phyloP scores from a whole-genome alignment of 164 flowering plant species.

The Magnolia kwangsiensis region DNA sequence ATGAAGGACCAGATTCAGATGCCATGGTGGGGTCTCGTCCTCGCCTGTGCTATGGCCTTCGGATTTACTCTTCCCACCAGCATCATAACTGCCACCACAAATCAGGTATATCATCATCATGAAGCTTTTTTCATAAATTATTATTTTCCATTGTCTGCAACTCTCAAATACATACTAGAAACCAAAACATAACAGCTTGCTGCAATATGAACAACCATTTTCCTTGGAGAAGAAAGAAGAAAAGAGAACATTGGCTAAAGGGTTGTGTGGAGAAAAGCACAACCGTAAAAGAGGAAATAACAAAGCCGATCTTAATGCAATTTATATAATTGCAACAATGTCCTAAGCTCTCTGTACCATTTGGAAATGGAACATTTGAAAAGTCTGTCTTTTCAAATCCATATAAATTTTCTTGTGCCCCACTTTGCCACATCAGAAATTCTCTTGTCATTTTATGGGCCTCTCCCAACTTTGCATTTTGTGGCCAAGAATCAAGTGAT shows the following conservation, averaged over 20 bases:
- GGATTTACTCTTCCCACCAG: constrained; percentile 72
- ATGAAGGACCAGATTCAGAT: constrained; percentile 63
- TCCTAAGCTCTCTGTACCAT: too few relatives aligned
- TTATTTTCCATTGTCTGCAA: neutral
- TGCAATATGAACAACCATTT: neutral
- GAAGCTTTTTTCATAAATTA: neutral
- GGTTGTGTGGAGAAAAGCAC: neutral
- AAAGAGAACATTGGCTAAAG: neutral
- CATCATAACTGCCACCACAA: constrained; percentile 85
- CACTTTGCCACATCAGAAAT: too few relatives aligned
- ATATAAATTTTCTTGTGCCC: too few relatives aligned
- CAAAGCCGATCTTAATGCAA: too few relatives aligned
- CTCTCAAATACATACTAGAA: neutral
- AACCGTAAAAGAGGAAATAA: too few relatives aligned
- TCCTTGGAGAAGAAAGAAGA: neutral
- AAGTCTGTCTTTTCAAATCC: too few relatives aligned
- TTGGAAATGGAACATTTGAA: too few relatives aligned
- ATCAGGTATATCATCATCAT: constrained; percentile 43
- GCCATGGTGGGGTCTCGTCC: constrained; percentile 89
- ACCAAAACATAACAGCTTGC: too few relatives aligned
- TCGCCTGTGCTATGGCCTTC: constrained; percentile 56
- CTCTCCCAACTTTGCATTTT: too few relatives aligned
- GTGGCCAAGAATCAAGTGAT: too few relatives aligned
- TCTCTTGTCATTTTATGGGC: too few relatives aligned
- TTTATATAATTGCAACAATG: too few relatives aligned